Evolutionary conservation across 2,329 filamentous ascomycete genomes (phyloP).

Genomic region (Hymenoscyphus salicellus): DNA sequence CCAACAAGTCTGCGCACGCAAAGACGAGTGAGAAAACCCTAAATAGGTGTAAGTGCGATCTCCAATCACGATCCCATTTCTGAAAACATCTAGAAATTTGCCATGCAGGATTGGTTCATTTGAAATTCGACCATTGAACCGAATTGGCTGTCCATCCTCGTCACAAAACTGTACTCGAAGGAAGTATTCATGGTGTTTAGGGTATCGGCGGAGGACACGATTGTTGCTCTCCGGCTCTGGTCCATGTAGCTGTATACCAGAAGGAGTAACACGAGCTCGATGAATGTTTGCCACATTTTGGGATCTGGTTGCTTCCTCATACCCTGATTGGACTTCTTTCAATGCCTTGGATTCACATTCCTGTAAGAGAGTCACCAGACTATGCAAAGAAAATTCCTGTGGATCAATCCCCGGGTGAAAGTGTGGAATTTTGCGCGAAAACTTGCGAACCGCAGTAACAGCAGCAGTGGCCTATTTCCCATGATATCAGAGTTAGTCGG

Average conservation of each 20-base stretch:
- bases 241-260: conserved; percentile 54
- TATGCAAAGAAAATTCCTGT: conserved; percentile 24
- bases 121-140: conserved; percentile 54
- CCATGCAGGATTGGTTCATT: conserved; percentile 52
- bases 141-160: conserved; percentile 60
- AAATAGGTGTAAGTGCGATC: conserved; percentile 64
- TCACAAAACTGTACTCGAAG: conserved; percentile 71
- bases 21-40: conserved; percentile 76
- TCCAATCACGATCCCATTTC: conserved; percentile 59
- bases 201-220: conserved; percentile 65
- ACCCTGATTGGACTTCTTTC: conserved; percentile 30
- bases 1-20: conserved; percentile 70
- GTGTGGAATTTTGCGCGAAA: conserved; percentile 2
- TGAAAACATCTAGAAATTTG: conserved; percentile 60
- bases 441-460: conserved; percentile 1
- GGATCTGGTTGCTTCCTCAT: conserved; percentile 18
- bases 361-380: conserved; percentile 43
- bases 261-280: conserved; percentile 52
- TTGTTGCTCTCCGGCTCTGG: conserved; percentile 68
- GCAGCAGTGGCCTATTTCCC: not conserved
- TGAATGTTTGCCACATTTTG: conserved; percentile 30
- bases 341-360: conserved; percentile 40
- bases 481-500: conserved; percentile 15
- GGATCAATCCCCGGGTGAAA: conserved; percentile 3
- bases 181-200: conserved; percentile 59